A percentile compares a stretch with the other conserved stretches of the same genome.
Conservation (phyloP, 176 grass and related monocot genomes). For the Eleusine indica region DNA sequence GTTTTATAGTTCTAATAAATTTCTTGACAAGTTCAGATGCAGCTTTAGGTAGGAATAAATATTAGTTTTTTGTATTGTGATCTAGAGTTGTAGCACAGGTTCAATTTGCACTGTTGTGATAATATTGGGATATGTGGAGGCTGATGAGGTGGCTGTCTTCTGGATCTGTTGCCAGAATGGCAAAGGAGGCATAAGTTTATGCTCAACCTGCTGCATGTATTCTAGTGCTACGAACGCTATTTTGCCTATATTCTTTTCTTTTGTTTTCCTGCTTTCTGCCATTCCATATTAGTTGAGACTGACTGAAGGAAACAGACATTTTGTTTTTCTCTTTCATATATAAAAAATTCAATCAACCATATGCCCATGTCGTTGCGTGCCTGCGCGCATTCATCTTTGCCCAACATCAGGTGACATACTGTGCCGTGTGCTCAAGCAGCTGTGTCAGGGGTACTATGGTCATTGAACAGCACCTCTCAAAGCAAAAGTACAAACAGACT, state of each 20-base stretch:
- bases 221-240: neutral
- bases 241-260: neutral
- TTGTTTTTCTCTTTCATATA: neutral
- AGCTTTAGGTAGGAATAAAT: neutral
- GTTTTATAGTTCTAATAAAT: constrained; percentile 20
- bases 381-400: too few species aligned
- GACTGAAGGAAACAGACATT: constrained; percentile 32
- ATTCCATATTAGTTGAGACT: neutral
- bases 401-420: too few species aligned
- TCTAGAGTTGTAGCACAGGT: neutral
- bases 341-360: too few species aligned
- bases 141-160: neutral
- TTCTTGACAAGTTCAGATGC: constrained; percentile 27
- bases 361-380: too few species aligned
- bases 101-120: neutral
- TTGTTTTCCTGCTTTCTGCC: neutral
- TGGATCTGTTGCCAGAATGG: constrained; percentile 16
- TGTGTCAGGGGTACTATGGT: too few species aligned
- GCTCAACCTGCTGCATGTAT: constrained; percentile 14
- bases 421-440: too few species aligned
- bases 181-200: neutral
- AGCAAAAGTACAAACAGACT: too few species aligned
- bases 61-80: constrained; percentile 15
- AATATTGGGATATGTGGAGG: constrained; percentile 1
- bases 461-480: too few species aligned